These are phyloP conservation scores for Plasmodium knowlesi DNA, from an alignment of 169 alveolate species.

Conservation along the genomic window DNA sequence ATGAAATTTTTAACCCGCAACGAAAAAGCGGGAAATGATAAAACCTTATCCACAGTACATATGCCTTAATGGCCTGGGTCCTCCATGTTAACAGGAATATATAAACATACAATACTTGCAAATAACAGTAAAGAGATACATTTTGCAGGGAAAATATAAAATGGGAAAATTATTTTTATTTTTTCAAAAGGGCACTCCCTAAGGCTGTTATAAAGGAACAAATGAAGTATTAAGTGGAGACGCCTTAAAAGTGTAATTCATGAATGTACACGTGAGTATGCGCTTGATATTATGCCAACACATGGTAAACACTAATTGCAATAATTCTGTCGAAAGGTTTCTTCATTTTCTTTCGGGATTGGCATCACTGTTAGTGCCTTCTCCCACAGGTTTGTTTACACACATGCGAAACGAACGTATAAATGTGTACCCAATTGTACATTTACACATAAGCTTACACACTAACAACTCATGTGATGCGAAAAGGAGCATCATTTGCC, in stretches of 20 bases:
- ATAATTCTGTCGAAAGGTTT: neutral
- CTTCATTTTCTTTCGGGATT: neutral
- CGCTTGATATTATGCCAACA: neutral
- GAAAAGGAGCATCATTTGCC: neutral
- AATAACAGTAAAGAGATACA: neutral
- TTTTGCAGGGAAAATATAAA: neutral
- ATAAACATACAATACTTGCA: neutral
- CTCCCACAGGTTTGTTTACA: neutral
- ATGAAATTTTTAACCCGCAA: neutral
- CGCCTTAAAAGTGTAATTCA: neutral
- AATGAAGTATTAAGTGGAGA: neutral
- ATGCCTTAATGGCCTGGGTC: neutral
- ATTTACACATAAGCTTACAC: neutral
- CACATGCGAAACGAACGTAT: neutral
- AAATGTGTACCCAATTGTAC: neutral
- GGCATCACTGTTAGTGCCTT: neutral
- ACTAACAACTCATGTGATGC: neutral
- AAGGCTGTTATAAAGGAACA: slow-evolving; percentile 4
- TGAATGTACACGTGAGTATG: neutral
- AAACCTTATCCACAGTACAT: neutral
- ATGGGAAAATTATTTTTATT: neutral
- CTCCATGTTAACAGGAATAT: neutral
- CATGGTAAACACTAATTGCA: neutral
- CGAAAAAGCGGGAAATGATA: neutral
- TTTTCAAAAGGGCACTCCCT: neutral